Base-by-base conservation (phyloP, 805 yeast species). In the Maudiozyma bulderi region DNA sequence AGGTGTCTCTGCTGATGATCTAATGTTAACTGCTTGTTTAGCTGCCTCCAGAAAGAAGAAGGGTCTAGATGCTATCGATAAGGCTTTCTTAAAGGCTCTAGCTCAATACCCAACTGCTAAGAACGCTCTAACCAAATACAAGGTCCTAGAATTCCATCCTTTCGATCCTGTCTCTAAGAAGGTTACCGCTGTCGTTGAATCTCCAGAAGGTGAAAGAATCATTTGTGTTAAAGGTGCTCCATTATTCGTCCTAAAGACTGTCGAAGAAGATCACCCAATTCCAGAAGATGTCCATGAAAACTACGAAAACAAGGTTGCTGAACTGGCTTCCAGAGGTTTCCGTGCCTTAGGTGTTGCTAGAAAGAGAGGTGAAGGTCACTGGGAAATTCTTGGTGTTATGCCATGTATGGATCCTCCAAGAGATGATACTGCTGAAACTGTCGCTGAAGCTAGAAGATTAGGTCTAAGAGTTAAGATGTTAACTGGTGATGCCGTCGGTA, bases 381-480 rank as follows among this genome's bases (percentile, higher is more conserved):
- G 96, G 96, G 96, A 89, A 76, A 88, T 89, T 63, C 77, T 89
- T 68, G 96, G 96, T 72, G 90, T 89, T 72, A 88, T 89, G 96
- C 96, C 96, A 73, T 88, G 95, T 77, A 85, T 86, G 90, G 96
- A 89, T 75, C 96, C 96, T 67, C 96, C 96, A 75, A 86, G 96
- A 82, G 95, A 89, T 75, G 96, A 89, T 74, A 89, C 96, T 77
- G 95, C 95, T 65, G 81, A 82, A 67, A 89, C 96, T 69, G 93
- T 89, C 69, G 72, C 77, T 72, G 96, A 89, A 76, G 96, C 96
- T 63, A 82, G 85, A 76, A 67, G 75, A 60, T 81, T 89, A 67
- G 96, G 96, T 81, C 80, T 89, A 69, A 83, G 93, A 75, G 93
- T 89, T 64, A 89, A 89, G 84, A 89, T 89, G 96, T 82, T 89